Evolutionary conservation across 345 rosid genomes (phyloP), one percentile per base, ranked within the genome.

Genomic region (Leavenworthia alabamica): DNA sequence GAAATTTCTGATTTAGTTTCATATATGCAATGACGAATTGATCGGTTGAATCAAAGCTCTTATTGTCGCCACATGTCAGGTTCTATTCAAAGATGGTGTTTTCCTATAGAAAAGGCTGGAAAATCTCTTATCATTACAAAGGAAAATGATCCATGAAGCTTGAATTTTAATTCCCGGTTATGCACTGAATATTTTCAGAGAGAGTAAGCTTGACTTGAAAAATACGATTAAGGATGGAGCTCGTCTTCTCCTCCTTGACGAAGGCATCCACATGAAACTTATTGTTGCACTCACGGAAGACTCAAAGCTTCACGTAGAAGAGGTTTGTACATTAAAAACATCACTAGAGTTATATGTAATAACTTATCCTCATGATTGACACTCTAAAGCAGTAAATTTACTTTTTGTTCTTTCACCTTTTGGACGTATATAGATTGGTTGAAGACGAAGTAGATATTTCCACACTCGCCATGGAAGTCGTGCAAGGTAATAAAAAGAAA

Each of bases 51-150:
- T 19, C 32, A 44, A 3, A 52, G 14, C 35, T 45, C 24, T 72
- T 66, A 26, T 60, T 60, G 56, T 29, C 31, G 65, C 31, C 31
- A 7, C 11, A 19, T 37, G 8, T 61, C 73, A 86, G 96, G 95
- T 92, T 79, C 78, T 85, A 62, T 89, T 92, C 39, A 92, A 86
- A 77, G 95, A 85, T 66, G 89, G 89, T 39, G 70, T 82, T 70
- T 92, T 92, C 80, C 96, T 85, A 69, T 89, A 96, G 96, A 83
- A 86, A 72, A 83, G 91, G 74, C 93, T 89, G 9, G 95, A 85
- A 80, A 92, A 92, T 65, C 90, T 92, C 12, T 85, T 86, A 73
- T 77, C 78, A 44, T 92, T 73, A 96, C 96, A 7, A 88, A 92
- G 77, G 96, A 92, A 78, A 92, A 89, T 40, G 96, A 5, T 7